Percentiles rank a stretch among this genome's conserved stretches.
Conservation (phyloP, 805 yeast genomes). For the Candida anglica region DNA sequence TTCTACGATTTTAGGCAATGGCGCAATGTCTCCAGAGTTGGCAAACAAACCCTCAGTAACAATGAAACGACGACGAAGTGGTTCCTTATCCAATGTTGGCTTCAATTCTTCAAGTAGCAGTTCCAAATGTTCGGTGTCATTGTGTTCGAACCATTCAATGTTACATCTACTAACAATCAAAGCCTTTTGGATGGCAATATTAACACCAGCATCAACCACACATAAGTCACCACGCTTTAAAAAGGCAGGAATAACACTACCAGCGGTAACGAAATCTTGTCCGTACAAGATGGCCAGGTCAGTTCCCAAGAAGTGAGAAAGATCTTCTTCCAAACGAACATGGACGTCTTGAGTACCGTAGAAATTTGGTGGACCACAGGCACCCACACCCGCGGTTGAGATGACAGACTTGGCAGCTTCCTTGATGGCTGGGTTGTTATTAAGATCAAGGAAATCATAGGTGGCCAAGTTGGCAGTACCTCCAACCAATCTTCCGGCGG, state of each 20-base stretch:
- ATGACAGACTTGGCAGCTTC: slow-evolving; percentile 56
- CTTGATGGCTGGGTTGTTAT: slow-evolving; percentile 43
- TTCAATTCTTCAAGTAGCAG: slow-evolving; percentile 57
- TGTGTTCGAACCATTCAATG: slow-evolving; percentile 80
- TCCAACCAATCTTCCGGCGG: too few species aligned
- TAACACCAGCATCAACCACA: slow-evolving; percentile 78
- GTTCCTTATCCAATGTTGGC: slow-evolving; percentile 61
- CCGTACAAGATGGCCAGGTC: slow-evolving; percentile 84
- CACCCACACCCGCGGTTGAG: slow-evolving; percentile 83
- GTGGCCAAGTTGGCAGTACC: slow-evolving; percentile 65
- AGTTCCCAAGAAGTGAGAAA: slow-evolving; percentile 72
- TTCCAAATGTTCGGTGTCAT: slow-evolving; percentile 81
- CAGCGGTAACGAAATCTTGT: slow-evolving; percentile 84
- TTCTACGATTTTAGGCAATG: slow-evolving; percentile 62
- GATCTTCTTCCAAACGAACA: slow-evolving; percentile 67
- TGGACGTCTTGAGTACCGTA: slow-evolving; percentile 95
- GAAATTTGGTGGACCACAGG: slow-evolving; percentile 98
- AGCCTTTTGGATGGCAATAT: slow-evolving; percentile 82
- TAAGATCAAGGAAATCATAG: slow-evolving; percentile 66
- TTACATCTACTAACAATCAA: slow-evolving; percentile 82
- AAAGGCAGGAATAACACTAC: slow-evolving; percentile 89
- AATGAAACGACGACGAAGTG: slow-evolving; percentile 85
- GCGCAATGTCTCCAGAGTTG: slow-evolving; percentile 75
- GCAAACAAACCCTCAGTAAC: slow-evolving; percentile 88
- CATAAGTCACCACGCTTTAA: slow-evolving; percentile 92